Evolutionary conservation across 306 rosid genomes (phyloP).

Genomic region (Styphnolobium japonicum): DNA sequence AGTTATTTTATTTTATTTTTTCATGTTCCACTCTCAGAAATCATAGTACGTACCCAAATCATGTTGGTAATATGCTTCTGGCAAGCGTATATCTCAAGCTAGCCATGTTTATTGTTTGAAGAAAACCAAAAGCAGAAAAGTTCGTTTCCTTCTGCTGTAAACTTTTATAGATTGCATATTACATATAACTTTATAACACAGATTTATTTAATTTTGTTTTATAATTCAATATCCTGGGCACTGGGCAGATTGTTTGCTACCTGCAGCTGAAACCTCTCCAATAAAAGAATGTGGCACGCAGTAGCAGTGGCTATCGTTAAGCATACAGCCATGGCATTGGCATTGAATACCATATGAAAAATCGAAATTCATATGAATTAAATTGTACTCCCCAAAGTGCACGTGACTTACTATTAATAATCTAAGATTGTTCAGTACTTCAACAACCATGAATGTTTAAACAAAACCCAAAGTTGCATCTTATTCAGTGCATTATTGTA

Average conservation of each 20-base stretch:
- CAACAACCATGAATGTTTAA: slow-evolving; percentile 10
- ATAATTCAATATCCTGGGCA: neutral
- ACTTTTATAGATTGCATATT: neutral
- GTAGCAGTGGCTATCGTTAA: neutral
- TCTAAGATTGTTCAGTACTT: neutral
- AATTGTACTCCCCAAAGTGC: neutral
- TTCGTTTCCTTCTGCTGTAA: neutral
- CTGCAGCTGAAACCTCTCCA: slow-evolving; percentile 7
- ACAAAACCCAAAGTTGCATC: slow-evolving; percentile 23
- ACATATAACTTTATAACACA: neutral
- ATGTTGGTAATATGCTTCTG: slow-evolving; percentile 17
- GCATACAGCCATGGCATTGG: neutral
- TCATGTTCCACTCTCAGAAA: neutral
- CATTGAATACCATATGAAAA: neutral
- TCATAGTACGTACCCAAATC: slow-evolving; percentile 17
- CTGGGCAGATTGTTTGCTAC: neutral
- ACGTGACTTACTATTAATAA: slow-evolving; percentile 24
- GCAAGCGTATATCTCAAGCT: slow-evolving; percentile 20
- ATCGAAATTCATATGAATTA: neutral
- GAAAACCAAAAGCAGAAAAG: slow-evolving; percentile 6
- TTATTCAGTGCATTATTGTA: slow-evolving; percentile 16
- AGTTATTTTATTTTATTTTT: neutral
- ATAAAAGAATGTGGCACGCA: neutral
- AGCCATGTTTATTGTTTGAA: neutral
- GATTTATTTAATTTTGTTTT: neutral